These are phyloP conservation scores for Crassisporium funariophilum DNA, from an alignment of 768 basidiomycete genomes.

Conservation along the genomic window DNA sequence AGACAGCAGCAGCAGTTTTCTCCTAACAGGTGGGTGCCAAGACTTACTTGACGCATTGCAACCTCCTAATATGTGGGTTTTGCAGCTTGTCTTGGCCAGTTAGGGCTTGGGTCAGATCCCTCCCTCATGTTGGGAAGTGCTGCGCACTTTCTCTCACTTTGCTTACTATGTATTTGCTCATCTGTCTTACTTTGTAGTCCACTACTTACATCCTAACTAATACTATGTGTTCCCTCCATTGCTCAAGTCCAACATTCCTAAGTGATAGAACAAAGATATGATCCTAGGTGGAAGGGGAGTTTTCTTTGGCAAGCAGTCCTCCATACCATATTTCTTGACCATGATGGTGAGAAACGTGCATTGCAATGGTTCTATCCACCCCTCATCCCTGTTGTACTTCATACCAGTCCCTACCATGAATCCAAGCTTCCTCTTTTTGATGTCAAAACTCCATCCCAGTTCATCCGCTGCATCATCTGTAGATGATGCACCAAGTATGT, in stretches of 20 bases:
- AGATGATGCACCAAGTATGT: not conserved
- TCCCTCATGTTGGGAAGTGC: too few relatives aligned
- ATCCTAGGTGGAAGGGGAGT: not conserved
- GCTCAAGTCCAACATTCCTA: too few relatives aligned
- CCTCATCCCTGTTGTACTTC: not conserved
- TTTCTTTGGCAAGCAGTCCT: not conserved
- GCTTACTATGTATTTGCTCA: too few relatives aligned
- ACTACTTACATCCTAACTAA: too few relatives aligned
- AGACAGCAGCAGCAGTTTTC: not conserved
- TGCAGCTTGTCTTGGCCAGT: too few relatives aligned
- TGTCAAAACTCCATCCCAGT: not conserved
- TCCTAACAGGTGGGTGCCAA: not conserved
- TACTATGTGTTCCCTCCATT: too few relatives aligned
- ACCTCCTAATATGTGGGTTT: not conserved
- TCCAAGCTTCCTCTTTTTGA: not conserved
- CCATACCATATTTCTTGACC: not conserved
- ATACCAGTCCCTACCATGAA: not conserved
- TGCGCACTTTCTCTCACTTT: too few relatives aligned
- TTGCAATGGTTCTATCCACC: not conserved
- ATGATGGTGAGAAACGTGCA: not conserved
- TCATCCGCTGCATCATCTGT: not conserved
- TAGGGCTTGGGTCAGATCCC: too few relatives aligned
- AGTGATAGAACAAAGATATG: too few relatives aligned
- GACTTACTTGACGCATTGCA: not conserved
- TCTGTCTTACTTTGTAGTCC: too few relatives aligned